phyloP scores from a whole-genome alignment of 768 basidiomycete species.

The Leccinum boreale region DNA sequence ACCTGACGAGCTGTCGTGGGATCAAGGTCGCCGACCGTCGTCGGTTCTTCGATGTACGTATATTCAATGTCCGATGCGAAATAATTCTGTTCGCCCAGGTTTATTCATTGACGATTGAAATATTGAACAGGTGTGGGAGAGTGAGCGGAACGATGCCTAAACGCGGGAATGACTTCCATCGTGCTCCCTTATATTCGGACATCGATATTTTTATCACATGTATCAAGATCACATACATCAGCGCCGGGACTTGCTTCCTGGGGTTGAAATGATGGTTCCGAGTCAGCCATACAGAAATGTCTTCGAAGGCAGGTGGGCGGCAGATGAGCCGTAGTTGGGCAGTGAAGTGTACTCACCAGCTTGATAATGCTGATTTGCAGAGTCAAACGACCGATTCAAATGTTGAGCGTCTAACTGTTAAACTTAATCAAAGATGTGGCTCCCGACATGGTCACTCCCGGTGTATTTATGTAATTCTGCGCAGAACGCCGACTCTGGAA shows the following conservation, averaged over 20 bases:
- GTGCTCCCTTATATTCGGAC: neutral
- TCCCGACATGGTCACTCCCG: too few relatives aligned
- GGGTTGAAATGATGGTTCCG: neutral
- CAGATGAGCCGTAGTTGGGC: too few relatives aligned
- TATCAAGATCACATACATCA: neutral
- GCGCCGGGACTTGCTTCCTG: neutral
- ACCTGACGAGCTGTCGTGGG: conserved; percentile 67
- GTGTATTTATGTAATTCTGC: too few relatives aligned
- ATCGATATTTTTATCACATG: neutral
- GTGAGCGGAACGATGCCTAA: conserved; percentile 4
- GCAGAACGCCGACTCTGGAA: too few relatives aligned
- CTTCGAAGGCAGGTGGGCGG: neutral
- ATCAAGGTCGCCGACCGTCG: conserved; percentile 57
- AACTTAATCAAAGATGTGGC: too few relatives aligned
- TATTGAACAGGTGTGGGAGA: conserved; percentile 24
- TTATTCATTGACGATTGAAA: neutral
- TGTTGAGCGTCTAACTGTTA: too few relatives aligned
- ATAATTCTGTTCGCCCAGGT: neutral
- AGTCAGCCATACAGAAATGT: neutral
- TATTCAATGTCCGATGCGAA: neutral
- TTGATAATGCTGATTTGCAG: too few relatives aligned
- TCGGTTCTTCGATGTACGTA: conserved; percentile 57
- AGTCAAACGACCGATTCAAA: too few relatives aligned
- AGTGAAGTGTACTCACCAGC: too few relatives aligned
- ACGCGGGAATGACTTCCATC: neutral